Percentiles rank a stretch among this genome's conserved stretches.
Conservation (phyloP, 2,329 filamentous ascomycete genomes). For the Lecanicillium sp. region DNA sequence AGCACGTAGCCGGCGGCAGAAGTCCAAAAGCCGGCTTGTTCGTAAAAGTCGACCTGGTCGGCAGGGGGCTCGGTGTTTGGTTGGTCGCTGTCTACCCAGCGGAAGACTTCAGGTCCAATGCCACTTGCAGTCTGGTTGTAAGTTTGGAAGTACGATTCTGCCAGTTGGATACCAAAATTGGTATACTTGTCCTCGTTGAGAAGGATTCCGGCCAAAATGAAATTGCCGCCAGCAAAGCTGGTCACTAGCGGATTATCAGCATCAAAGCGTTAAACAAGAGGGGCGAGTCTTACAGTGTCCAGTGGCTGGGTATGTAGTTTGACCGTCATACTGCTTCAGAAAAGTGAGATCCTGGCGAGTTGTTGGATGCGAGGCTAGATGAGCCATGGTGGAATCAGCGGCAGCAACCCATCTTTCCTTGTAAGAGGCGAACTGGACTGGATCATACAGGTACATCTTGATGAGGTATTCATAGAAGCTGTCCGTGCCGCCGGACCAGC, state of each 20-base stretch:
- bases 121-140: constrained; percentile 60
- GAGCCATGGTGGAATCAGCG: constrained; percentile 64
- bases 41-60: constrained; percentile 50
- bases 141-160: constrained; percentile 64
- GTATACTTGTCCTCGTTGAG: constrained; percentile 58
- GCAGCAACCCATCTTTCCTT: constrained; percentile 67
- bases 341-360: constrained; percentile 65
- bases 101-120: constrained; percentile 69
- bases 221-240: constrained; percentile 78
- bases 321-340: constrained; percentile 48
- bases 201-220: constrained; percentile 70
- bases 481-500: constrained; percentile 71
- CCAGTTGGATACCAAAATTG: constrained; percentile 64
- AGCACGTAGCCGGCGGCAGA: constrained; percentile 53
- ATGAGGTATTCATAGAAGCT: constrained; percentile 86
- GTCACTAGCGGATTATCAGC: constrained; percentile 48
- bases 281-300: constrained; percentile 35
- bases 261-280: constrained; percentile 13
- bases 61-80: constrained; percentile 34
- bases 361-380: constrained; percentile 61
- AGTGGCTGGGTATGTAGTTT: constrained; percentile 33
- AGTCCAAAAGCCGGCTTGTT: constrained; percentile 64
- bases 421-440: constrained; percentile 52
- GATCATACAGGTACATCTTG: constrained; percentile 83
- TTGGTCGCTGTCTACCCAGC: constrained; percentile 45